Evolutionary conservation across 495 filamentous ascomycete genomes (phyloP).

Genomic region (Rhypophila decipiens): DNA sequence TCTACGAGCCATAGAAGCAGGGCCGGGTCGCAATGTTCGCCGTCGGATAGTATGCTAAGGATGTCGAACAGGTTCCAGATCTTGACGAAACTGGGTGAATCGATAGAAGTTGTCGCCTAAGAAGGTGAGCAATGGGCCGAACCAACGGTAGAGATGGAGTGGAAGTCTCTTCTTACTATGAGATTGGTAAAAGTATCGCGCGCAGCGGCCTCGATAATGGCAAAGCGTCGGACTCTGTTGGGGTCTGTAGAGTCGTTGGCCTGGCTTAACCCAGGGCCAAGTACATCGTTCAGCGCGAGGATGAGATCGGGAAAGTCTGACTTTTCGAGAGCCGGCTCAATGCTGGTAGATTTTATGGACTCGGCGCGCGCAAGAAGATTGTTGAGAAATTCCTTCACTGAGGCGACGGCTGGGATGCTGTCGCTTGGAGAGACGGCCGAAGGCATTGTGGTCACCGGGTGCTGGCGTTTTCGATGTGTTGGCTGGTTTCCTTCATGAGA

Average conservation of each 20-base stretch:
- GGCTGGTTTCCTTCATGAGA: neutral
- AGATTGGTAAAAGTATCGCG: slow-evolving; percentile 69
- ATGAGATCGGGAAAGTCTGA: slow-evolving; percentile 48
- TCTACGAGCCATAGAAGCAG: slow-evolving; percentile 87
- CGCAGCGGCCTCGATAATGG: slow-evolving; percentile 71
- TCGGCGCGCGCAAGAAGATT: slow-evolving; percentile 59
- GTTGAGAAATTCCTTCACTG: slow-evolving; percentile 50
- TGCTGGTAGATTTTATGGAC: slow-evolving; percentile 56
- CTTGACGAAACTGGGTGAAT: slow-evolving; percentile 65
- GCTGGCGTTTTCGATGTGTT: neutral
- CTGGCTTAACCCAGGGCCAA: slow-evolving; percentile 15
- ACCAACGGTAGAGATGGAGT: neutral
- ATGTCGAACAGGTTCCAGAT: slow-evolving; percentile 95
- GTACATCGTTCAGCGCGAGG: slow-evolving; percentile 31
- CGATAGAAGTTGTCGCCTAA: slow-evolving; percentile 63
- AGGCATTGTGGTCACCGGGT: slow-evolving; percentile 30
- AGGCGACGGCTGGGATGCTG: slow-evolving; percentile 50
- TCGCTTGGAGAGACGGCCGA: slow-evolving; percentile 31
- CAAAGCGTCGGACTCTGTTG: slow-evolving; percentile 46
- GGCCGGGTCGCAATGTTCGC: slow-evolving; percentile 74
- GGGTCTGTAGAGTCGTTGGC: slow-evolving; percentile 17
- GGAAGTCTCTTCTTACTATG: slow-evolving; percentile 57
- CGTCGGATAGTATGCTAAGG: slow-evolving; percentile 77
- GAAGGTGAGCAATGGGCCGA: slow-evolving; percentile 5
- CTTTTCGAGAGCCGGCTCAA: slow-evolving; percentile 74